phyloP scores from a whole-genome alignment of 2,329 filamentous ascomycete species.

The Byssochlamys sp. region DNA sequence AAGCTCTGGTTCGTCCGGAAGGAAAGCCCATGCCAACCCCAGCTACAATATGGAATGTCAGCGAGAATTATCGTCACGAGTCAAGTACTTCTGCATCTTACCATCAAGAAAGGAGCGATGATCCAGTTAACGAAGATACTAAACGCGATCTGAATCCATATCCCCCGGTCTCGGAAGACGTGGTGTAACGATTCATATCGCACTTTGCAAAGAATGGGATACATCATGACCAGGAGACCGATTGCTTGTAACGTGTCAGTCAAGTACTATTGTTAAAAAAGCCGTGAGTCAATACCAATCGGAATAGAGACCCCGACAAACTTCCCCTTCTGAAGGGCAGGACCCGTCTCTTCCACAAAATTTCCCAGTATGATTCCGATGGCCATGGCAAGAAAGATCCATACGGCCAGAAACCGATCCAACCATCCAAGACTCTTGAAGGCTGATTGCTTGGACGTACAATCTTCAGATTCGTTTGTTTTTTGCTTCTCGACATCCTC shows the following conservation, averaged over 20 bases:
- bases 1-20: conserved; percentile 42
- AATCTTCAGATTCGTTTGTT: no score
- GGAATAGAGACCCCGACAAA: conserved; percentile 64
- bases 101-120: conserved; percentile 72
- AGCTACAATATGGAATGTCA: conserved; percentile 29
- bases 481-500: no score
- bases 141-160: conserved; percentile 74
- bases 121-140: conserved; percentile 75
- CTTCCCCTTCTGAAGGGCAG: conserved; percentile 57
- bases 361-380: conserved; percentile 68
- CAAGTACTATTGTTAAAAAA: conserved; percentile 2
- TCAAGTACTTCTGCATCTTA: conserved; percentile 23
- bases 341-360: conserved; percentile 55
- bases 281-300: conserved; percentile 42
- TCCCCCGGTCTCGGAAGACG: conserved; percentile 48
- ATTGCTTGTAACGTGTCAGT: conserved; percentile 45
- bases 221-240: conserved; percentile 85
- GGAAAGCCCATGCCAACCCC: conserved; percentile 41
- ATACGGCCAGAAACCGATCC: conserved; percentile 48
- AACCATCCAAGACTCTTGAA: no score
- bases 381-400: conserved; percentile 72
- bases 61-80: not conserved
- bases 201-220: conserved; percentile 81
- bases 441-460: no score
- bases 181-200: conserved; percentile 65